A percentile compares a stretch with the other conserved stretches of the same genome.
Conservation (phyloP, 164 flowering plant genomes). For the Magnolia changhungtana region DNA sequence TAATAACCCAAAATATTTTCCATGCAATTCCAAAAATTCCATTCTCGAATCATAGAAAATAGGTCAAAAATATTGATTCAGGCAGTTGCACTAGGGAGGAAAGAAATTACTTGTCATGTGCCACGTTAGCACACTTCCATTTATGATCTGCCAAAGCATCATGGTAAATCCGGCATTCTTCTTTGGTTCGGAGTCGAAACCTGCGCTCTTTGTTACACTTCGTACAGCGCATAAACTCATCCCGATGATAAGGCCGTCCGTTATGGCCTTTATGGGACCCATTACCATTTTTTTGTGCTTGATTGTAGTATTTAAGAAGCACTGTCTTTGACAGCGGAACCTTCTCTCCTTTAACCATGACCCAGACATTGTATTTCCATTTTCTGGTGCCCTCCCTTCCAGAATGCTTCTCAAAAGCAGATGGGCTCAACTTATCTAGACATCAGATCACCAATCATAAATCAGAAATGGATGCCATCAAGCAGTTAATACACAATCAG, state of each 20-base stretch:
- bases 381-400: slow-evolving; percentile 77
- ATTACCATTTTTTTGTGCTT: slow-evolving; percentile 44
- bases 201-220: slow-evolving; percentile 73
- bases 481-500: not conserved
- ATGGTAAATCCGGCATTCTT: slow-evolving; percentile 80
- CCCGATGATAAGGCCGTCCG: slow-evolving; percentile 58
- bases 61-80: not conserved
- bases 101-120: slow-evolving; percentile 61
- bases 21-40: not conserved
- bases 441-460: slow-evolving; percentile 15
- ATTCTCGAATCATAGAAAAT: not conserved
- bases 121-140: slow-evolving; percentile 74
- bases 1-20: not conserved
- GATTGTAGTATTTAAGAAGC: slow-evolving; percentile 72
- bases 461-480: not conserved
- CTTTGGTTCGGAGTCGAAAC: slow-evolving; percentile 71
- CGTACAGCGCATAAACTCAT: slow-evolving; percentile 70
- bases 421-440: slow-evolving; percentile 73
- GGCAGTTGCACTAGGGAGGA: not conserved
- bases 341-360: slow-evolving; percentile 72
- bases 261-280: slow-evolving; percentile 48
- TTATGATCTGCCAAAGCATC: slow-evolving; percentile 55
- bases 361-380: slow-evolving; percentile 90
- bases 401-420: slow-evolving; percentile 93
- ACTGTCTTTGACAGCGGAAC: slow-evolving; percentile 66